Base-by-base conservation (phyloP, 208 protist species). In the Wallacemonas sp. region DNA sequence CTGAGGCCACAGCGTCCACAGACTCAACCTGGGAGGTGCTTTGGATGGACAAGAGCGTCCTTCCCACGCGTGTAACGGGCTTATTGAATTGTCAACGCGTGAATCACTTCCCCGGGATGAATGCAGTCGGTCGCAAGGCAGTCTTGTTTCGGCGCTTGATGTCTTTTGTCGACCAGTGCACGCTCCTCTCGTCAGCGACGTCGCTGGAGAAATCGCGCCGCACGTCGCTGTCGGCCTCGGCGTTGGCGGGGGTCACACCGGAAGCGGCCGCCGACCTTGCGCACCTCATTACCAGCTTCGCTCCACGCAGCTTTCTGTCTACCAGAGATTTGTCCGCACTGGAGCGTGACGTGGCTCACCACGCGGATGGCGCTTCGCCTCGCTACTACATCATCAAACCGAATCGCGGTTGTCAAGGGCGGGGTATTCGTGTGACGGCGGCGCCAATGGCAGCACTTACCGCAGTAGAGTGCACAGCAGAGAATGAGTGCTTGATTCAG, bases 61-160 rank as follows among this genome's bases (percentile, higher is more conserved):
- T 78, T 17, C 13, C 64, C 8, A 46, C 79, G 2, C 72, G 87
- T 27, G 83, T 98, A 1, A 74, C 80, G 10, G 64, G 37, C 9
- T 57, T 98, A 52, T 63, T 58, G 21, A 76, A 66, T 32, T 81
- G 74, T 38, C 94, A 98, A 69, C 76, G 87, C 0, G 80, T 98
- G 17, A 98, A 98, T 73, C 97, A 98, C 78, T 98, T 96, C 59
- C 75, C 90, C 1, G 78, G 75, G 1, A 98, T 98, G 89, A 42
- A 87, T 38, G 72, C 83, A 26, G 84, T 98, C n/a, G 81, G 85
- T 1, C 73, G 95, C 27, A 98, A 98, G 74, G 90, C 88, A 32
- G 54, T 71, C 9, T 78, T 98, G 0, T 96, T 95, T 54, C 68
- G 66, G 24, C 96, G 93, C 8, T 66, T 98, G 12, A 97, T 93